A percentile compares a stretch with the other conserved stretches of the same genome.
phyloP scores from a whole-genome alignment of 169 alveolate species.

The Blepharisma undulans region DNA sequence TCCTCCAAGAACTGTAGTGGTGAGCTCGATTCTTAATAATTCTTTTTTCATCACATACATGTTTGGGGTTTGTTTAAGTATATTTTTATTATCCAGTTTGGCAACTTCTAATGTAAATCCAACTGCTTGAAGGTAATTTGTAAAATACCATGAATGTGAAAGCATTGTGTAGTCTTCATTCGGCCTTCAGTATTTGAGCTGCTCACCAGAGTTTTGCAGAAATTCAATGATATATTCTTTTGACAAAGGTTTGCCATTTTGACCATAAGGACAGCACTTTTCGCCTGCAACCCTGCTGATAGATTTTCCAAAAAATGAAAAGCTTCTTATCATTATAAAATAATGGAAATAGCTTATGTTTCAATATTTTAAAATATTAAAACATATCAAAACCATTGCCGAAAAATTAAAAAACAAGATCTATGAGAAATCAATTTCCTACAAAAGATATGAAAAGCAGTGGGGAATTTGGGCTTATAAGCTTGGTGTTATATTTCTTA shows the following conservation, averaged over 20 bases:
- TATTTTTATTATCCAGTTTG: slow-evolving; percentile 50
- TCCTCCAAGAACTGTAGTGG: slow-evolving; percentile 50
- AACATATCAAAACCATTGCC: too few relatives aligned
- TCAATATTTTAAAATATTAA: too few relatives aligned
- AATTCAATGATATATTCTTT: slow-evolving; percentile 42
- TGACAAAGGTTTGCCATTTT: slow-evolving; percentile 57
- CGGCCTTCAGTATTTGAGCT: slow-evolving; percentile 35
- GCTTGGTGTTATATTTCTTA: too few relatives aligned
- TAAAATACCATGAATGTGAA: slow-evolving; percentile 36
- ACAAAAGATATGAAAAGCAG: too few relatives aligned
- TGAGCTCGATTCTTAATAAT: slow-evolving; percentile 51
- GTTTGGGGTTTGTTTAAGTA: slow-evolving; percentile 49
- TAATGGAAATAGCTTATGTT: neutral
- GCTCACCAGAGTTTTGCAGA: neutral
- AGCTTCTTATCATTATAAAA: neutral
- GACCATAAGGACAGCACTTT: slow-evolving; percentile 59
- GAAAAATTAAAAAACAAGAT: too few relatives aligned
- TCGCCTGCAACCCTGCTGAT: slow-evolving; percentile 52
- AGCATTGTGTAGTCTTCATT: slow-evolving; percentile 44
- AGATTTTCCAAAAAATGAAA: slow-evolving; percentile 46
- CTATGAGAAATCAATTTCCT: too few relatives aligned
- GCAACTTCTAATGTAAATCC: slow-evolving; percentile 51
- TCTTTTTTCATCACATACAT: slow-evolving; percentile 44
- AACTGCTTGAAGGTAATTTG: slow-evolving; percentile 50
- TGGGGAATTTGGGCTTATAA: too few relatives aligned